A percentile compares a stretch with the other conserved stretches of the same genome.
These are phyloP conservation scores for Blastobotrys attinorum DNA, from an alignment of 805 yeast genomes.

Conservation along the genomic window DNA sequence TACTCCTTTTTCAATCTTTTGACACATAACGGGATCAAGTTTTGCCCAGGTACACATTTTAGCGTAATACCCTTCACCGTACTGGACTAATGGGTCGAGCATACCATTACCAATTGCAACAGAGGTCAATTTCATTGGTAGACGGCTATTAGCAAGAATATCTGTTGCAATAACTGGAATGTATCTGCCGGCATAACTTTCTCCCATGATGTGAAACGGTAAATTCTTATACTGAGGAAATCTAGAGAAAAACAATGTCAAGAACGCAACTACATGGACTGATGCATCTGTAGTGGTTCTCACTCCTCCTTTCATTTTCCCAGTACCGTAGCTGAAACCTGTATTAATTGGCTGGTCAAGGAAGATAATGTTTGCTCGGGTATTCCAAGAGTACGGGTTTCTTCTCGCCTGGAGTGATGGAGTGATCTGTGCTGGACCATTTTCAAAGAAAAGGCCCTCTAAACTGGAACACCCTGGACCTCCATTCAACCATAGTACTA, in stretches of 20 bases:
- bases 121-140: constrained; percentile 60
- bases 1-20: constrained; percentile 48
- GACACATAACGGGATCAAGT: constrained; percentile 63
- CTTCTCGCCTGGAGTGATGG: constrained; percentile 55
- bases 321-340: constrained; percentile 78
- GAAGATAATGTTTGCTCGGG: constrained; percentile 81
- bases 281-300: constrained; percentile 75
- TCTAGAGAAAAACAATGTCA: constrained; percentile 72
- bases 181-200: constrained; percentile 90
- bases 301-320: constrained; percentile 37
- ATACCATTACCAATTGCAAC: constrained; percentile 90
- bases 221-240: constrained; percentile 60
- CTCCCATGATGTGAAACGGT: constrained; percentile 84
- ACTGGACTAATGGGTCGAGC: constrained; percentile 76
- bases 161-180: constrained; percentile 72
- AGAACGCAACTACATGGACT: constrained; percentile 75
- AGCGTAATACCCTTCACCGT: constrained; percentile 73
- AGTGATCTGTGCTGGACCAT: constrained; percentile 78
- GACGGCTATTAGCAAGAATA: constrained; percentile 38
- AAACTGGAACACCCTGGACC: constrained; percentile 92
- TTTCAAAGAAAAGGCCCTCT: constrained; percentile 83
- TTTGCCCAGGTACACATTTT: constrained; percentile 85
- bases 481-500: constrained; percentile 88
- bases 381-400: constrained; percentile 88
- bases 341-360: constrained; percentile 92